These are phyloP conservation scores for Cyberlindnera mycetangii DNA, from an alignment of 805 yeast species.

Conservation along the genomic window DNA sequence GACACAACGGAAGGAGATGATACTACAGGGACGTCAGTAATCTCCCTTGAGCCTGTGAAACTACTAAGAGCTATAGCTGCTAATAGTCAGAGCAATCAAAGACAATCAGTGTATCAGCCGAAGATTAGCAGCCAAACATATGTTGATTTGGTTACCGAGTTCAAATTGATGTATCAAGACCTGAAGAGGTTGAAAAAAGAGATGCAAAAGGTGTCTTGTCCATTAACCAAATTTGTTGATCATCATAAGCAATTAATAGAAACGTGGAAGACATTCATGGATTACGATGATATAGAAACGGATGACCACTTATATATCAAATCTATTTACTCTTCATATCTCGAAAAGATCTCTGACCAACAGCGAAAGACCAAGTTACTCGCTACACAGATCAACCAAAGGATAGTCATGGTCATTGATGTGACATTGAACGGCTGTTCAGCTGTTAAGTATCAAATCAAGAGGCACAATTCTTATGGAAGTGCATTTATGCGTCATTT, in stretches of 20 bases:
- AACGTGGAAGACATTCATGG: constrained; percentile 31
- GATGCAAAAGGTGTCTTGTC: constrained; percentile 15
- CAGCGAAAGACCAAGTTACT: constrained; percentile 30
- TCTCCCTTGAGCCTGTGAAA: too few relatives aligned
- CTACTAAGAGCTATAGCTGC: background rate
- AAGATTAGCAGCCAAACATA: constrained; percentile 8
- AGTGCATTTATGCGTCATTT: constrained; percentile 31
- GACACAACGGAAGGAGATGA: background rate
- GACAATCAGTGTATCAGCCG: background rate
- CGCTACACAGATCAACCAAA: constrained; percentile 26
- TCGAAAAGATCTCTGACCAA: constrained; percentile 26
- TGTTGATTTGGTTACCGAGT: constrained; percentile 7
- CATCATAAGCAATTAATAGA: constrained; percentile 21
- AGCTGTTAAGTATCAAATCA: constrained; percentile 25
- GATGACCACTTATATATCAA: constrained; percentile 24
- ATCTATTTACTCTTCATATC: constrained; percentile 30
- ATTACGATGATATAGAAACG: constrained; percentile 20
- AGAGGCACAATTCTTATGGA: constrained; percentile 31
- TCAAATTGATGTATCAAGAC: constrained; percentile 11
- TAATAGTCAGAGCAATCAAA: background rate
- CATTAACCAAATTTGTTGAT: constrained; percentile 10
- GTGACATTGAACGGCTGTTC: constrained; percentile 26
- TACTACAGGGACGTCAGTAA: too few relatives aligned
- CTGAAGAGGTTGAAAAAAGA: constrained; percentile 22
- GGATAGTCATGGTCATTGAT: constrained; percentile 30